Base-by-base conservation (phyloP, 139 green algal species). In the Micractinium sp. region DNA sequence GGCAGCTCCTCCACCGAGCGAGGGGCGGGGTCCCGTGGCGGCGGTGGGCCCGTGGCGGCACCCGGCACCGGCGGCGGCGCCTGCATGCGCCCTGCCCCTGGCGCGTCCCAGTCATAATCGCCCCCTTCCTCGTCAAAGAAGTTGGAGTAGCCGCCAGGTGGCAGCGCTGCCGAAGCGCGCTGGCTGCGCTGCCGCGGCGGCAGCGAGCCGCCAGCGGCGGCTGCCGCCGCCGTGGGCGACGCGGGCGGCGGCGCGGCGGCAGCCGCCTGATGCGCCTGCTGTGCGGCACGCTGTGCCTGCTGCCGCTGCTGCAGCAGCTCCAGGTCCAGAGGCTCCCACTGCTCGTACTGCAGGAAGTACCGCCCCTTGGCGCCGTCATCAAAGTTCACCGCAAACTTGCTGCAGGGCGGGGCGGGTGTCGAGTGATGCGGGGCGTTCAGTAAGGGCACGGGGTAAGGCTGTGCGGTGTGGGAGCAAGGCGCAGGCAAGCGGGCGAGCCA, bases 321-420 rank as follows among this genome's bases (percentile, higher is more conserved):
- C 1, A 82, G 25, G 41, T 82, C 85, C 9, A 83, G 85, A 9
- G 85, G 85, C 73, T 88, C 85, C 85, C 71, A 82, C 85, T 88
- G 85, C 85, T 82, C 85, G 1, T 82, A 74, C 39, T 80, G 63
- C 66, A 87, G 67, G 29, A 63, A 33, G 83, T 47, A 87, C 22
- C 67, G 36, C 12, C 38, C 83, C 29, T 80, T 66, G 14, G 36
- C 20, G 83, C 83, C 67, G 83, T 87, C 83, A 38, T 87, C 83
- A 67, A 87, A 87, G 27, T 33, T 80, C 14, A 87, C 18, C 1
- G 67, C 71, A 79, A 87, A 87, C 83, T 87, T 87, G 83, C 83
- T 87, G 83, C 83, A 87, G 27, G 38, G 63, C 36, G 29, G 20
- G 19, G 2, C 9, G 35, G 25, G 47, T 4, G 47, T 4, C 47